These are phyloP conservation scores for Gautieria morchelliformis DNA, from an alignment of 768 basidiomycete species.

Conservation along the genomic window DNA sequence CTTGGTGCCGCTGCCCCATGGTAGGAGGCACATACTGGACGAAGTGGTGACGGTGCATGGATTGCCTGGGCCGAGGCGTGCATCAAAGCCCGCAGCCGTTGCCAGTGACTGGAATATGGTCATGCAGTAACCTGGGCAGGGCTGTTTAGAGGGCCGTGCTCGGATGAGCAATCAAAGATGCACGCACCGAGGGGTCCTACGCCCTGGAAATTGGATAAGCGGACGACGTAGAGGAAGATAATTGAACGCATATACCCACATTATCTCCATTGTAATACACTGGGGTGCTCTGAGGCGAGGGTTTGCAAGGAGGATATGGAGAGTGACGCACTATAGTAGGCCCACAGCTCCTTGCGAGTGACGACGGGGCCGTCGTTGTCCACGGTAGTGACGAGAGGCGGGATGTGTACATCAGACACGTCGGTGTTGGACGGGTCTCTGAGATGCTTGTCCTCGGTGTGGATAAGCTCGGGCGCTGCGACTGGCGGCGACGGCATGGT, in stretches of 20 bases:
- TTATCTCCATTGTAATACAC: constrained; percentile 81
- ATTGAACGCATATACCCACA: constrained; percentile 26
- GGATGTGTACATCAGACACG: not conserved
- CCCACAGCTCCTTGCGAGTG: constrained; percentile 67
- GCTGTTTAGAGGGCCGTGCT: not conserved
- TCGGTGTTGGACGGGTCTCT: not conserved
- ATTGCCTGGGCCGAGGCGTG: constrained; percentile 56
- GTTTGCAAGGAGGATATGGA: not conserved
- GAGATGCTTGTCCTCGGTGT: not conserved
- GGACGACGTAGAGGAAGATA: not conserved
- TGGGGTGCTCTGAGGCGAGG: constrained; percentile 17
- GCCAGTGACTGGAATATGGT: constrained; percentile 69
- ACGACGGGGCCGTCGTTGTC: constrained; percentile 55
- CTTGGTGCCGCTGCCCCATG: constrained; percentile 67
- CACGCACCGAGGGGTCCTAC: constrained; percentile 46
- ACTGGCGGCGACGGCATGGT: not conserved
- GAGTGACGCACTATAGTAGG: constrained; percentile 54
- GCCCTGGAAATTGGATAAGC: constrained; percentile 32
- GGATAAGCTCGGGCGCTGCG: not conserved
- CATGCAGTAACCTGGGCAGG: constrained; percentile 42
- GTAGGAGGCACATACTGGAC: constrained; percentile 69
- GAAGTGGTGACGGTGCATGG: constrained; percentile 47
- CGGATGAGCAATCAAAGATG: not conserved
- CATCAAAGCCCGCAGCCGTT: constrained; percentile 66
- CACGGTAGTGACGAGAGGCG: constrained; percentile 14